Conservation (phyloP, 768 basidiomycete genomes). For the Pisolithus microcarpus region DNA sequence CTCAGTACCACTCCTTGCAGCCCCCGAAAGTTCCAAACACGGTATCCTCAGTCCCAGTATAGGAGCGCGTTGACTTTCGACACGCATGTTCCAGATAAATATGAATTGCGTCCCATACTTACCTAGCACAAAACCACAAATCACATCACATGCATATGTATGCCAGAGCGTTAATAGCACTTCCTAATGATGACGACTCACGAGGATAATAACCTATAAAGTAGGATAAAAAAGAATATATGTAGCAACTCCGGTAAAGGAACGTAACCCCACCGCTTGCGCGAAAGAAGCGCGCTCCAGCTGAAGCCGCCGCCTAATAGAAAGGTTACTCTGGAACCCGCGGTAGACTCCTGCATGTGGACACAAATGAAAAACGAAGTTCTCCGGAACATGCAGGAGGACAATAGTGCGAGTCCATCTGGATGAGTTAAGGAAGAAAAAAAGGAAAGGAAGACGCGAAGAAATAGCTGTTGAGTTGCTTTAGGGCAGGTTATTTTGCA, state of each 20-base stretch:
- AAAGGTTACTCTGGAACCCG: conserved; percentile 24
- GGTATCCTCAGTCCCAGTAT: no score
- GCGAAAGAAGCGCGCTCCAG: conserved; percentile 20
- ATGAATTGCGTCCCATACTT: no score
- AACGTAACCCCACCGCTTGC: conserved; percentile 19
- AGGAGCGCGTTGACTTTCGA: no score
- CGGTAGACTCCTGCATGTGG: conserved; percentile 30
- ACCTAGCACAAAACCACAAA: no score
- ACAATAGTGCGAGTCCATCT: conserved; percentile 31
- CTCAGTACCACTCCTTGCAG: no score
- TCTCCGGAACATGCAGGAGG: conserved; percentile 19
- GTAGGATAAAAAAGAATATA: neutral
- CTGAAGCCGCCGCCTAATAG: conserved; percentile 12
- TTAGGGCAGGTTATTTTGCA: neutral
- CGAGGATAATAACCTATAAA: neutral
- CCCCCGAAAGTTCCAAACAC: no score
- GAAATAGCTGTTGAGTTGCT: neutral
- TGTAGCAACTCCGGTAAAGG: conserved; percentile 31
- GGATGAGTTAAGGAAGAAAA: conserved; percentile 20
- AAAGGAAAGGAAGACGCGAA: no score
- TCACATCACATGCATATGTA: no score
- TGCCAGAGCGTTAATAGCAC: no score
- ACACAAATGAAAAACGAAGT: neutral
- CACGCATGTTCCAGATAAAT: no score
- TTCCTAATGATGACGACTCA: no score